These are phyloP conservation scores for Hanseniaspora mollemarum DNA, from an alignment of 805 yeast genomes.

Conservation along the genomic window DNA sequence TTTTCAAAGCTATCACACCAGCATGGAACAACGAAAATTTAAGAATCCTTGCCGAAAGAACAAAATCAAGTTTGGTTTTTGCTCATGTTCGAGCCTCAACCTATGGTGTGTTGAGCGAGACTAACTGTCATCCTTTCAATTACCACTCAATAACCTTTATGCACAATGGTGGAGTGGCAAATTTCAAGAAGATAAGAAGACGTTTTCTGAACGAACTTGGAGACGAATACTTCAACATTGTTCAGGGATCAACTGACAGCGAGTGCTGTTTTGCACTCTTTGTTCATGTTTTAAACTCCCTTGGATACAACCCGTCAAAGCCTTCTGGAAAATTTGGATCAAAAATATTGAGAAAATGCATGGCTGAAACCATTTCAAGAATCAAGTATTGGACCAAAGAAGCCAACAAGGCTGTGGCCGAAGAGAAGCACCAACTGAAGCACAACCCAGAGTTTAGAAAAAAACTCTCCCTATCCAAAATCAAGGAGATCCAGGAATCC, in stretches of 20 bases:
- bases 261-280: conserved; percentile 90
- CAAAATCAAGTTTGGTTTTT: conserved; percentile 71
- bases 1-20: conserved; percentile 91
- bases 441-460: conserved; percentile 2
- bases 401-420: conserved; percentile 28
- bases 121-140: conserved; percentile 93
- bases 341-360: conserved; percentile 50
- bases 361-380: conserved; percentile 59
- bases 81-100: conserved; percentile 96
- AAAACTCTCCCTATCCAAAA: not conserved
- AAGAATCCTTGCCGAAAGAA: conserved; percentile 75
- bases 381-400: conserved; percentile 72
- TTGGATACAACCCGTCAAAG: conserved; percentile 61
- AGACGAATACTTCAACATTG: conserved; percentile 64
- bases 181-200: conserved; percentile 63
- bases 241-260: conserved; percentile 92
- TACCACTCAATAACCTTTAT: conserved; percentile 82
- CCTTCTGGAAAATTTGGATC: conserved; percentile 42
- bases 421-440: conserved; percentile 22
- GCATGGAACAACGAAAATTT: conserved; percentile 95
- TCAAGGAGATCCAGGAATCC: conserved; percentile 17
- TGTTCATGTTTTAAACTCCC: conserved; percentile 58
- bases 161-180: conserved; percentile 90
- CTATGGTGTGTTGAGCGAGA: conserved; percentile 84
- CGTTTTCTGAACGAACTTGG: conserved; percentile 56